Evolutionary conservation across 345 rosid species (phyloP).

Genomic region (Chamaenerion angustifolium): DNA sequence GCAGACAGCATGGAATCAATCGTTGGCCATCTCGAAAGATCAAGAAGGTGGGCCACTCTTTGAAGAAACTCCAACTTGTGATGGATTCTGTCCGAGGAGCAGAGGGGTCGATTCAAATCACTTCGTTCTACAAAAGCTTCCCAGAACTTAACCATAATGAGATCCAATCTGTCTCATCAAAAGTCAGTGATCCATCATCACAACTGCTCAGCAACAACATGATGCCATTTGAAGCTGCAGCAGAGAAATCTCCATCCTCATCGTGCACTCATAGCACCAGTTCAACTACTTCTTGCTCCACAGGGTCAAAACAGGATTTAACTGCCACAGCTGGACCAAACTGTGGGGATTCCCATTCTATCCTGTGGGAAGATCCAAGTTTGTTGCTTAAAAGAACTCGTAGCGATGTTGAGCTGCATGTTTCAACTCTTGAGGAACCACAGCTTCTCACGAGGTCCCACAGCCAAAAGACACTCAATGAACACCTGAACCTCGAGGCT

Average conservation of each 20-base stretch:
- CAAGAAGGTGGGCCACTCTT: constrained; percentile 89
- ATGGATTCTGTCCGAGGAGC: constrained; percentile 90
- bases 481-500: constrained; percentile 24
- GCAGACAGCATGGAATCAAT: constrained; percentile 82
- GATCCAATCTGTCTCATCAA: constrained; percentile 12
- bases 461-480: constrained; percentile 42
- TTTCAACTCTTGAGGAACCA: constrained; percentile 32
- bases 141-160: constrained; percentile 59
- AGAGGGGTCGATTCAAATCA: constrained; percentile 62
- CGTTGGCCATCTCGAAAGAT: constrained; percentile 96
- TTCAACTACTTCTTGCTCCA: constrained; percentile 55
- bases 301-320: constrained; percentile 37
- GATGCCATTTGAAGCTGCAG: constrained; percentile 21
- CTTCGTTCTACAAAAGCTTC: constrained; percentile 72
- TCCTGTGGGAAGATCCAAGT: constrained; percentile 15
- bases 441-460: constrained; percentile 35
- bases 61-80: constrained; percentile 81
- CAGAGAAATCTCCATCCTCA: constrained; percentile 53
- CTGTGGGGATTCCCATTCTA: constrained; percentile 9
- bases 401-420: constrained; percentile 37
- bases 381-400: constrained; percentile 33
- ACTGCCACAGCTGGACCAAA: constrained; percentile 12
- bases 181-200: constrained; percentile 10
- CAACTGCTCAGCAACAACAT: constrained; percentile 25
- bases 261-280: constrained; percentile 71